Base-by-base conservation (phyloP, 805 yeast species). In the Ogataea saltuana region DNA sequence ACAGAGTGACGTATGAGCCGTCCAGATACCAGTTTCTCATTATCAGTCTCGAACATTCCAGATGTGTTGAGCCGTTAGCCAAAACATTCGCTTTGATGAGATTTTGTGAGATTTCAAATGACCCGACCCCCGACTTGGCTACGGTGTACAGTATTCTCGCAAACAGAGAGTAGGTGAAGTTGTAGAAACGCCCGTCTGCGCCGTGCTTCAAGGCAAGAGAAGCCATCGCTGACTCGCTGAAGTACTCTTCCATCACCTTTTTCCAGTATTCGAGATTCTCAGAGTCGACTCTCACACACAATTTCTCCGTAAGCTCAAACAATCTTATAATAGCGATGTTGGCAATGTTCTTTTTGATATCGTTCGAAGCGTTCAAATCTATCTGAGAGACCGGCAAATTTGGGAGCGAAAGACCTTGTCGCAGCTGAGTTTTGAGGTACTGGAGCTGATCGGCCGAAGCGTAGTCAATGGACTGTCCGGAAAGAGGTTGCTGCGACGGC, bases 1-100 rank as follows among this genome's bases (percentile, higher is more conserved):
- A 69, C 36, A 83, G 75, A 8, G 77, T 73, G 7, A 85, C 79
- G 51, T 74, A 74, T 3, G 90, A 81, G 0, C 93, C 95, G 62
- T 87, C 95, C 2, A 67, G 62, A 57, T 80, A 85, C 60, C 75
- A 70, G 50, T 72, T 75, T 13, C 75, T 67, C 34, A 75, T 61
- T 1, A 75, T 64, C 26, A 75, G 68, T 33, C 78, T 66, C 10
- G 78, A 69, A 36, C 81, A 74, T 30, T 79, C 83, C 25, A 82
- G 60, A 41, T 74, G 70, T 0, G 80, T 74, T 4, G 75, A 69
- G 0, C 81, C 81, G 47, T 76, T 71, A 4, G 78, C 71, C 36
- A 80, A 58, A 1, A 75, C 74, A 44, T 75, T 76, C 5, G 83
- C 80, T 26, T 76, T 68, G 21, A 77, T 48, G 47, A 72, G 64